Evolutionary conservation across 441 rosid genomes (phyloP).

Genomic region (Adansonia grandidieri): DNA sequence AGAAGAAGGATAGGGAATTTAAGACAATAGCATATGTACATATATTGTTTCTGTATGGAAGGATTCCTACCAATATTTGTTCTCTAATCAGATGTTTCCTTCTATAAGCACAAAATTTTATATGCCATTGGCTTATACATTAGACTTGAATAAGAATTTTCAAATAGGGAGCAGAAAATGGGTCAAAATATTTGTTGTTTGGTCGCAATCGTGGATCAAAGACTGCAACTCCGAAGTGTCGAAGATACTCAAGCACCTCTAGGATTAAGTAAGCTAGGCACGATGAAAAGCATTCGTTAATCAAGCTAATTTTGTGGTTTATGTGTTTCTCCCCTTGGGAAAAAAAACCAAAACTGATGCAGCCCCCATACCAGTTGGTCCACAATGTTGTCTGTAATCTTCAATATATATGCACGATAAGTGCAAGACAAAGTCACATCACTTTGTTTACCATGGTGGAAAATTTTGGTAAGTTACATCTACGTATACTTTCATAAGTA

Average conservation of each 20-base stretch:
- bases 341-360: background rate
- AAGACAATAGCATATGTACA: constrained; percentile 22
- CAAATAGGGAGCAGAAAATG: constrained; percentile 4
- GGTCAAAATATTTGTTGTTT: constrained; percentile 23
- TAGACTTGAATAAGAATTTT: constrained; percentile 13
- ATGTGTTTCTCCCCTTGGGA: background rate
- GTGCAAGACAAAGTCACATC: no score
- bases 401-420: no score
- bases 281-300: background rate
- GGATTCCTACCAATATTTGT: constrained; percentile 39
- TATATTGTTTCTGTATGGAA: background rate
- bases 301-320: background rate
- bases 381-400: background rate
- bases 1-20: constrained; percentile 22
- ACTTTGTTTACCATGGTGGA: background rate
- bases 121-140: constrained; percentile 17
- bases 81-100: constrained; percentile 39
- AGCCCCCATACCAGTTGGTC: constrained; percentile 18
- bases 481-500: constrained; percentile 16
- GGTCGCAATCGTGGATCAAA: constrained; percentile 24
- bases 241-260: no score
- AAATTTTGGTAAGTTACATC: constrained; percentile 8
- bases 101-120: constrained; percentile 36
- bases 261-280: no score
- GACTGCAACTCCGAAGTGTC: constrained; percentile 2